phyloP scores from a whole-genome alignment of 176 grass and related monocot genomes.

The Canna indica region DNA sequence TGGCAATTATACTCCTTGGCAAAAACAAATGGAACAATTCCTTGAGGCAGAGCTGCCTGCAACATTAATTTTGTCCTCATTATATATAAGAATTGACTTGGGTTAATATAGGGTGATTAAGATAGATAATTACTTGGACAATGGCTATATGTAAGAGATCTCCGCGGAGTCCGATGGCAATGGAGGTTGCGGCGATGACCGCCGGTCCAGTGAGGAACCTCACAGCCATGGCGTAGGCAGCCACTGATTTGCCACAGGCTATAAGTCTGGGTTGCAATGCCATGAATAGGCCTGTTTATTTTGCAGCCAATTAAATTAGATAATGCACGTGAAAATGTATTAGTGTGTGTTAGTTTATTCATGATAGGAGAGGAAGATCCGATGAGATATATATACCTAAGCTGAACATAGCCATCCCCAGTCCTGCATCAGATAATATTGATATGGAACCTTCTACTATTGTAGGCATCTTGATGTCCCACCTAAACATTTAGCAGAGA shows the following conservation, averaged over 20 bases:
- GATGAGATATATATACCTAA: neutral
- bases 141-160: constrained; percentile 3
- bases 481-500: no score
- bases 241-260: constrained; percentile 2
- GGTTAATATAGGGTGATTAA: no score
- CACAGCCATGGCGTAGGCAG: constrained; percentile 10
- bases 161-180: neutral
- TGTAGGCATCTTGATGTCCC: constrained; percentile 5
- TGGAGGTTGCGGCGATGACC: constrained; percentile 7
- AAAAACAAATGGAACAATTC: no score
- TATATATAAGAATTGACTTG: no score
- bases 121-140: constrained; percentile 8
- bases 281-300: constrained; percentile 10
- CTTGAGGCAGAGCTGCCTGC: no score
- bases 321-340: no score
- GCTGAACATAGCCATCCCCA: constrained; percentile 15
- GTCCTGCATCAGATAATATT: constrained; percentile 5
- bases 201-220: constrained; percentile 6
- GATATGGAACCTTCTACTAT: constrained; percentile 6
- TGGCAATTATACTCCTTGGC: no score
- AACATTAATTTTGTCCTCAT: no score
- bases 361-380: neutral
- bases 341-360: no score
- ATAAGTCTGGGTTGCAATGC: constrained; percentile 8
- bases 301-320: no score